phyloP scores from a whole-genome alignment of 2,329 filamentous ascomycete genomes.

The Botrytis hyacinthi region DNA sequence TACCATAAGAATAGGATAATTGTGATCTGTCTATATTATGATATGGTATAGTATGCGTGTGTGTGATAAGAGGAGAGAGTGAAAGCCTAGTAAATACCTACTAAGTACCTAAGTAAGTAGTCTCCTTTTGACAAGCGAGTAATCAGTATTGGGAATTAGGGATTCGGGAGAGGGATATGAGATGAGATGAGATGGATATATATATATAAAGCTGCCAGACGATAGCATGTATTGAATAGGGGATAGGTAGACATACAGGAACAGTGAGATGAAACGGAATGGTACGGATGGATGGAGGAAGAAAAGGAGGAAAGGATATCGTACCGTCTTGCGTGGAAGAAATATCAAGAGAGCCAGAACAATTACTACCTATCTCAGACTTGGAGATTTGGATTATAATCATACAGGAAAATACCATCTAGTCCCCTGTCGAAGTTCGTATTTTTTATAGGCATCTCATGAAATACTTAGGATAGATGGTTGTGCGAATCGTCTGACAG shows the following conservation, averaged over 20 bases:
- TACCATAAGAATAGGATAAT: no score
- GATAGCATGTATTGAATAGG: neutral
- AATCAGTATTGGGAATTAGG: neutral
- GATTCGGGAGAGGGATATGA: neutral
- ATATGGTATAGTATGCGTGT: no score
- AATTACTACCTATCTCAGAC: fast-evolving
- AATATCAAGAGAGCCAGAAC: neutral
- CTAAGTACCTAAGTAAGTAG: no score
- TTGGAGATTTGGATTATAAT: neutral
- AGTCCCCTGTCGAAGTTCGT: neutral
- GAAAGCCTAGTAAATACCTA: no score
- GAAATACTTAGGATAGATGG: no score
- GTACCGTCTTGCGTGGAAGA: neutral
- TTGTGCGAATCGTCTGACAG: neutral
- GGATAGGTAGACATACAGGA: neutral
- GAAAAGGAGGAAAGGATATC: no score
- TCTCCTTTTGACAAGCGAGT: neutral
- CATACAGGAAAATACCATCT: neutral
- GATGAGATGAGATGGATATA: neutral
- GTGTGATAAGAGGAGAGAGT: no score
- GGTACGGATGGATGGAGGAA: no score
- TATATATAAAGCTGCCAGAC: neutral
- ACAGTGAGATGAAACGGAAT: fast-evolving
- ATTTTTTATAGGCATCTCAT: neutral
- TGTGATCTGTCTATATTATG: no score